These are phyloP conservation scores for Paecilomyces fulvus DNA, from an alignment of 2,329 filamentous ascomycete species.

Conservation along the genomic window DNA sequence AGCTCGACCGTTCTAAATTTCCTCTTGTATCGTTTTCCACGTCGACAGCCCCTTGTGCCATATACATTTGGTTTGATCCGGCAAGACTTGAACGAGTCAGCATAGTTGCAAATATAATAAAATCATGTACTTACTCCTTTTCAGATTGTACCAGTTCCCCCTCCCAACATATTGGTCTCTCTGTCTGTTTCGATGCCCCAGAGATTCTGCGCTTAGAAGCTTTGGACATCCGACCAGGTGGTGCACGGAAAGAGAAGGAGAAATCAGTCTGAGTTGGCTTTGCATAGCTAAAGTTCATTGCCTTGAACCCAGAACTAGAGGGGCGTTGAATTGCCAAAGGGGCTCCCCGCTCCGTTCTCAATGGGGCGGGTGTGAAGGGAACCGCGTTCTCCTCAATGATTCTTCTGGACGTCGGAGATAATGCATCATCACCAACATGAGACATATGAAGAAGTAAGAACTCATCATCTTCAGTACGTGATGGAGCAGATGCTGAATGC, in stretches of 20 bases:
- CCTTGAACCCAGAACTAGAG: slow-evolving; percentile 19
- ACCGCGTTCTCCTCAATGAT: slow-evolving; percentile 10
- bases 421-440: slow-evolving; percentile 7
- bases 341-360: slow-evolving; percentile 3
- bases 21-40: background rate
- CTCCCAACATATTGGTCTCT: background rate
- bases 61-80: too few species aligned
- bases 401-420: slow-evolving; percentile 9
- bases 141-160: background rate
- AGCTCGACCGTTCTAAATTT: background rate
- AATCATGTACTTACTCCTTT: background rate
- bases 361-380: slow-evolving; percentile 3
- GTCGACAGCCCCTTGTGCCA: too few species aligned
- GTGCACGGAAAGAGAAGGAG: slow-evolving; percentile 14
- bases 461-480: background rate
- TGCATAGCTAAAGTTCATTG: slow-evolving; percentile 23
- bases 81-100: background rate
- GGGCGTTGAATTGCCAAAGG: slow-evolving; percentile 24
- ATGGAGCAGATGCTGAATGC: background rate
- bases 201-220: background rate
- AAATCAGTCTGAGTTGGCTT: slow-evolving; percentile 19
- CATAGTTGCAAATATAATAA: background rate
- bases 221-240: slow-evolving; percentile 5
- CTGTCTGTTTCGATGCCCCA: background rate
- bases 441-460: slow-evolving; percentile 9